These are phyloP conservation scores for Blakeslea trispora DNA, from an alignment of 371 early-diverging fungal genomes.

Conservation along the genomic window DNA sequence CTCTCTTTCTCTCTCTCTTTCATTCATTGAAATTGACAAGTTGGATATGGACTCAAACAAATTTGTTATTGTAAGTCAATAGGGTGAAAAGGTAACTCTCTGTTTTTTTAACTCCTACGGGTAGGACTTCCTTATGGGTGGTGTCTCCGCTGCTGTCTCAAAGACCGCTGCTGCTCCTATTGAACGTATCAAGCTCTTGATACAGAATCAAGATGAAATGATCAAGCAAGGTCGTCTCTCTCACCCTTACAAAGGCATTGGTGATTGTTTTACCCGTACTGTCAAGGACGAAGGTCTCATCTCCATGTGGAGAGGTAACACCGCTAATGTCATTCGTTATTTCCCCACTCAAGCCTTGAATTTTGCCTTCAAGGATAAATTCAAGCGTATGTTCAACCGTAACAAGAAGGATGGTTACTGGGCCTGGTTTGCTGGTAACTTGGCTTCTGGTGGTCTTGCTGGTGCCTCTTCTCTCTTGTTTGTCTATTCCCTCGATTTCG, in stretches of 20 bases:
- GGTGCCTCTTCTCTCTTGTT: slow-evolving; percentile 67
- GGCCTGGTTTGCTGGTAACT: slow-evolving; percentile 72
- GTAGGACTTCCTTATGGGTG: slow-evolving; percentile 66
- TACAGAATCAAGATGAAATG: slow-evolving; percentile 81
- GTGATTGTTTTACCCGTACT: slow-evolving; percentile 76
- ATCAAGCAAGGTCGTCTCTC: slow-evolving; percentile 71
- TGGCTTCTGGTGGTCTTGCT: slow-evolving; percentile 79
- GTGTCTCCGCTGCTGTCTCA: slow-evolving; percentile 88
- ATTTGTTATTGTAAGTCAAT: slow-evolving; percentile 44
- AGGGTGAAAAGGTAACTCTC: not conserved
- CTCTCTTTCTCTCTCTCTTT: slow-evolving; percentile 29
- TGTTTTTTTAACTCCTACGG: not conserved
- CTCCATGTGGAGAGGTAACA: slow-evolving; percentile 80
- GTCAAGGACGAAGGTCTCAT: slow-evolving; percentile 68
- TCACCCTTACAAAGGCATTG: slow-evolving; percentile 74
- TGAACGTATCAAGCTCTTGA: slow-evolving; percentile 82
- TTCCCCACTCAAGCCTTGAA: slow-evolving; percentile 84
- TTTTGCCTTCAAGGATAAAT: slow-evolving; percentile 81
- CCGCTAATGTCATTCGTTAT: slow-evolving; percentile 81
- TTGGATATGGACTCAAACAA: slow-evolving; percentile 35
- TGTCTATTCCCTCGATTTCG: slow-evolving; percentile 81
- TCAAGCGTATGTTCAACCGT: slow-evolving; percentile 74
- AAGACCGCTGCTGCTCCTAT: slow-evolving; percentile 89
- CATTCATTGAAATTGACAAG: slow-evolving; percentile 12
- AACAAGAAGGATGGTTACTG: slow-evolving; percentile 69